These are phyloP conservation scores for Plasmopara muralis DNA, from an alignment of 352 stramenopile species.

Conservation along the genomic window DNA sequence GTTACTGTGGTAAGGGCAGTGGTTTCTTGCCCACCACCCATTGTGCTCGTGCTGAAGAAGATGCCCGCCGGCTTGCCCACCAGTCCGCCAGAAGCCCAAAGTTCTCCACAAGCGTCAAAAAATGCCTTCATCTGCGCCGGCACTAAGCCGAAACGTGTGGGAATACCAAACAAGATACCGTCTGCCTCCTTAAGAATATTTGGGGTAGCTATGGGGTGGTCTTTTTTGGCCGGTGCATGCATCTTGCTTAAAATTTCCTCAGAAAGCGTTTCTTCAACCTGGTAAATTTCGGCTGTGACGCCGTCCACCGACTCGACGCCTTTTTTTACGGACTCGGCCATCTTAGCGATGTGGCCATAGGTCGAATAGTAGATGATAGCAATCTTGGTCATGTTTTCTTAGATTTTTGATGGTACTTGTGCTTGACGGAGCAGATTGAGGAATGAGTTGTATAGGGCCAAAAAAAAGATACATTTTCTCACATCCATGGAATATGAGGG, in stretches of 20 bases:
- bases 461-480: no score
- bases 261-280: constrained; percentile 73
- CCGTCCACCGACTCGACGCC: constrained; percentile 64
- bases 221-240: constrained; percentile 69
- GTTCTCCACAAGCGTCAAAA: constrained; percentile 77
- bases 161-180: constrained; percentile 83
- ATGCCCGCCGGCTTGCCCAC: constrained; percentile 83
- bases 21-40: constrained; percentile 86
- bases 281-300: constrained; percentile 57
- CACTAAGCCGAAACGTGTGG: constrained; percentile 74
- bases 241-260: constrained; percentile 82
- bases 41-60: constrained; percentile 81
- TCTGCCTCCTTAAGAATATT: constrained; percentile 67
- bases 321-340: constrained; percentile 70
- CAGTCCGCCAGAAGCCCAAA: constrained; percentile 79
- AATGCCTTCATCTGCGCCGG: constrained; percentile 88
- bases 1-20: constrained; percentile 76
- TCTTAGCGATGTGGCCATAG: constrained; percentile 76
- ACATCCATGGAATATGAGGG: no score
- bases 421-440: constrained; percentile 17
- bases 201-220: constrained; percentile 52
- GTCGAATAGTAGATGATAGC: constrained; percentile 83
- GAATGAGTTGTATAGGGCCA: constrained; percentile 8
- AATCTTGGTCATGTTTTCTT: constrained; percentile 49
- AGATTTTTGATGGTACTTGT: constrained; percentile 6